These are phyloP conservation scores for Trichoderma pleuroti DNA, from an alignment of 2,329 filamentous ascomycete genomes.

Conservation along the genomic window DNA sequence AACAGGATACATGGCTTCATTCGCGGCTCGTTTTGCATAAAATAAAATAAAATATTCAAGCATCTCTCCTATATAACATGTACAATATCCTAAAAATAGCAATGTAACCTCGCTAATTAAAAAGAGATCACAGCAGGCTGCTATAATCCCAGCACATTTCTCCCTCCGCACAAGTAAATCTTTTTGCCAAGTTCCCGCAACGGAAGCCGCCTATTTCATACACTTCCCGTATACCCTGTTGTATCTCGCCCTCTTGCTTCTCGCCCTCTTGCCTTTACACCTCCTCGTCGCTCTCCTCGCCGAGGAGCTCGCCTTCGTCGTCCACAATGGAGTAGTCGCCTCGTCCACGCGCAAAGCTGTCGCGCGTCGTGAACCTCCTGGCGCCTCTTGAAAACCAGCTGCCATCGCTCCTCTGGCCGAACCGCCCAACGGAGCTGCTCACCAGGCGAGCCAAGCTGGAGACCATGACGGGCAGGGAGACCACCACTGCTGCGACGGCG, in stretches of 20 bases:
- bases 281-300: slow-evolving; percentile 91
- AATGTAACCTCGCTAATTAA: not conserved
- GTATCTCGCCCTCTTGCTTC: not conserved
- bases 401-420: slow-evolving; percentile 47
- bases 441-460: slow-evolving; percentile 68
- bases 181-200: slow-evolving; percentile 7
- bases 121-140: not conserved
- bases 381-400: slow-evolving; percentile 55
- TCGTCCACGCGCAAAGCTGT: slow-evolving; percentile 80
- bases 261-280: slow-evolving; percentile 40
- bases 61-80: not conserved
- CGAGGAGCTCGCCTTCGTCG: slow-evolving; percentile 89
- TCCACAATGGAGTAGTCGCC: slow-evolving; percentile 88
- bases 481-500: slow-evolving; percentile 57
- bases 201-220: not conserved
- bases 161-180: not conserved
- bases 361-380: slow-evolving; percentile 78
- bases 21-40: not conserved
- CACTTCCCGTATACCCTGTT: not conserved
- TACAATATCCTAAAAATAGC: slow-evolving; percentile 6
- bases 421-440: slow-evolving; percentile 49
- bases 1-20: not conserved
- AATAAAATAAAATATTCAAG: not conserved
- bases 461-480: slow-evolving; percentile 66
- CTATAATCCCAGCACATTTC: slow-evolving; percentile 5